phyloP scores from a whole-genome alignment of 2,329 filamentous ascomycete genomes.

The Chaetomiaceae sp. region DNA sequence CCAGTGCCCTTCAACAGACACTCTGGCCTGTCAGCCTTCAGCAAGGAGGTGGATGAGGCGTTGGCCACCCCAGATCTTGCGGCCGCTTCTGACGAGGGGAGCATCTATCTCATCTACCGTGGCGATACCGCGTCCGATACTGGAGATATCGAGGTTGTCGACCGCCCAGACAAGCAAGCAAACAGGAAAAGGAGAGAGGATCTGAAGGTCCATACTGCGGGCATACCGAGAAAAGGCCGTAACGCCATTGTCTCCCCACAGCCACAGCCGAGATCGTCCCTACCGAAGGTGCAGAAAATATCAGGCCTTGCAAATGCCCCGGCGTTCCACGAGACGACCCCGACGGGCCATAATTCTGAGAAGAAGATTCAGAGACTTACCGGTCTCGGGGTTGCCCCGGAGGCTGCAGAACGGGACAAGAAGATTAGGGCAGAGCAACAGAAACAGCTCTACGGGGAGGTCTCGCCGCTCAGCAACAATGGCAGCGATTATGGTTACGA shows the following conservation, averaged over 20 bases:
- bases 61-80: constrained; percentile 13
- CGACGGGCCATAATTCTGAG: constrained; percentile 31
- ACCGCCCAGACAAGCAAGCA: constrained; percentile 4
- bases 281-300: constrained; percentile 22
- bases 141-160: constrained; percentile 10
- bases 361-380: constrained; percentile 41
- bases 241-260: constrained; percentile 23
- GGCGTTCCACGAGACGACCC: constrained; percentile 10
- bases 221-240: neutral
- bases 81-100: neutral
- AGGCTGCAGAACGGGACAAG: constrained; percentile 2
- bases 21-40: constrained; percentile 21
- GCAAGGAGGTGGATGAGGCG: constrained; percentile 22
- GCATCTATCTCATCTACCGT: constrained; percentile 8
- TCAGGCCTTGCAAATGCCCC: constrained; percentile 14
- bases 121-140: constrained; percentile 4
- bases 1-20: constrained; percentile 22
- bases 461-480: constrained; percentile 19
- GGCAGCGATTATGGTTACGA: constrained; percentile 19
- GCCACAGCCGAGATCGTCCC: constrained; percentile 21
- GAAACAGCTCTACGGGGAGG: constrained; percentile 9
- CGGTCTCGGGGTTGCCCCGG: constrained; percentile 34
- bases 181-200: neutral
- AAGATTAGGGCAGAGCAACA: neutral
- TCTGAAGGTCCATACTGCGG: neutral